Evolutionary conservation across 768 basidiomycete genomes (phyloP), one percentile per base, ranked within the genome.

Genomic region (Rhizopogon sp.): DNA sequence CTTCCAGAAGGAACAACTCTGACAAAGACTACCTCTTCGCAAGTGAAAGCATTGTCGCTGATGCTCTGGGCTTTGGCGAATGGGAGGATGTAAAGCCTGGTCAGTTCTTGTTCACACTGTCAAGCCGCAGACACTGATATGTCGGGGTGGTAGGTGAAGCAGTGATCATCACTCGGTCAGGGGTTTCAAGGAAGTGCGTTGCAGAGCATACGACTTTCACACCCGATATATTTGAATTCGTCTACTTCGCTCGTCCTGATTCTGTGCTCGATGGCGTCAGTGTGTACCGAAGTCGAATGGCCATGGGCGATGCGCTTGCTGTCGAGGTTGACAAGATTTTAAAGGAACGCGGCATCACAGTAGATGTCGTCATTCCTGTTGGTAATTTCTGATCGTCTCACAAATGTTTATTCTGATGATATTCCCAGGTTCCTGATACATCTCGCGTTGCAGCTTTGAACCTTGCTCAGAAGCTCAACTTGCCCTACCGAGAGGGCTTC

Each of bases 191-290:
- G 46, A 83, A 92, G 20, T 82, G 88, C 63, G 85, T 93, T 49
- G 80, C 79, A 9, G 74, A 83, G 16, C 75, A 84, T 6, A 80
- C 83, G 6, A 82, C 80, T 1, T 97, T 98, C 67, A 90, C 96
- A 1, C 97, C 97, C 20, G 97, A 98, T 72, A 97, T 99, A 64
- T 99, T 98, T 67, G 97, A 99, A 79, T 97, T 84, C 64, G 97
- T 99, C 59, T 99, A 99, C 74, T 93, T 99, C 68, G 94, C 97
- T 6, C 86, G 97, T 53, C 97, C 96, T 0, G 97, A 99, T 74
- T 97, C 93, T 6, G 97, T 98, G 49, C 79, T 99, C 50, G 95
- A 99, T 65, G 95, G 96, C 42, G 86, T 99, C 70, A 94, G 91
- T 65, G 97, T 98, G 43, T 98, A 98, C 71, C 84, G 97, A 45